Evolutionary conservation across 805 yeast genomes (phyloP), one percentile per base, ranked within the genome.

Genomic region (Saccharomyces eubayanus): DNA sequence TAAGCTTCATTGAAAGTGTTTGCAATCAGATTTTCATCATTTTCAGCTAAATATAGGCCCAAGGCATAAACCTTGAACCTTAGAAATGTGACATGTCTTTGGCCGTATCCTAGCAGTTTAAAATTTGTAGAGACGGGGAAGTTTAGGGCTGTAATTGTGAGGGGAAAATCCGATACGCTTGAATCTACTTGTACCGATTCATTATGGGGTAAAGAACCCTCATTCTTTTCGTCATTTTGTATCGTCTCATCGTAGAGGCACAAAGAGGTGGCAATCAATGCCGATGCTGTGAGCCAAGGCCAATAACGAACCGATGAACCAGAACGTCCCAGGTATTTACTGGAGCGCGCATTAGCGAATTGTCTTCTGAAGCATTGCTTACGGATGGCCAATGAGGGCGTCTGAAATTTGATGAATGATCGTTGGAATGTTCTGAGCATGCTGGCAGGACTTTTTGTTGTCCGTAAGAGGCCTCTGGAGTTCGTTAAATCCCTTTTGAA

Each of bases 21-120:
- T 2, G 75, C 64, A 4, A 79, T 65, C 50, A 73, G 57, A 6
- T 64, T 52, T 14, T 75, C 62, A 62, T 89, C 96, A 0, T 78
- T 76, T 6, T 75, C 67, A 5, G 89, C 85, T 45, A 88, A 74
- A 66, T 92, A 92, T 6, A 94, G 72, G 0, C 96, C 98, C 41
- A 88, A 74, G 0, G 89, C 96, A 66, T 92, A 92, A 1, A 94
- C 97, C 61, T 83, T 89, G 74, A 94, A 82, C 28, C 78, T 77
- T 46, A 91, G 61, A 63, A 94, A 87, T 0, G 97, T 87, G 20
- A 92, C 97, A 0, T 86, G 73, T 64, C 98, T 77, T 2, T 83
- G 80, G 1, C 99, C 98, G 53, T 80, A 77, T 0, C 96, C 98
- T 2, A 94, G 62, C 31, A 91, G 68, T 24, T 78, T 72, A 65